Evolutionary conservation across 805 yeast species (phyloP).

Genomic region (Kazachstania africana): DNA sequence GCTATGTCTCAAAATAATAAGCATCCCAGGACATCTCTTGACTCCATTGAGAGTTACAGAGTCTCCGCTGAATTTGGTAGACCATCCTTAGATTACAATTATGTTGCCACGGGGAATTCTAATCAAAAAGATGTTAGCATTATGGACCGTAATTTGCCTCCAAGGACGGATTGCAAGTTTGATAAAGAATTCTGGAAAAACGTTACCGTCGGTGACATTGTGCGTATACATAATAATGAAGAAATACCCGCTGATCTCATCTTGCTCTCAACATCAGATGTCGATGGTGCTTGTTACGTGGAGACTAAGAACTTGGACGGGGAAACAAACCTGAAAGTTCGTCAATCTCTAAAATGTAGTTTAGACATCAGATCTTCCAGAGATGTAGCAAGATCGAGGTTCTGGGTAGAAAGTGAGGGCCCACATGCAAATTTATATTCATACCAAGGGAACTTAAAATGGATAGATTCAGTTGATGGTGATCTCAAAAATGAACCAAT

Average conservation of each 20-base stretch:
- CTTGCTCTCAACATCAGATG: slow-evolving; percentile 52
- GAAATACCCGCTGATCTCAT: slow-evolving; percentile 72
- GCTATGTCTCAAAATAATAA: slow-evolving; percentile 17
- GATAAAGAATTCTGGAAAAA: slow-evolving; percentile 46
- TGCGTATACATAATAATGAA: slow-evolving; percentile 60
- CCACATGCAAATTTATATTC: slow-evolving; percentile 71
- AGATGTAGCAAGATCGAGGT: slow-evolving; percentile 40
- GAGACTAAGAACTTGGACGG: slow-evolving; percentile 81
- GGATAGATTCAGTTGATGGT: slow-evolving; percentile 27
- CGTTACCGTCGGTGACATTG: slow-evolving; percentile 60
- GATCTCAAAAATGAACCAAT: slow-evolving; percentile 43
- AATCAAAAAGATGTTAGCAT: slow-evolving; percentile 49
- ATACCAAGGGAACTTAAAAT: slow-evolving; percentile 61
- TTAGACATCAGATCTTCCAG: slow-evolving; percentile 36
- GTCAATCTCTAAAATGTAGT: slow-evolving; percentile 58
- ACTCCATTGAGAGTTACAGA: slow-evolving; percentile 22
- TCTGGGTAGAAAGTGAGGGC: slow-evolving; percentile 72
- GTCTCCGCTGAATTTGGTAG: slow-evolving; percentile 27
- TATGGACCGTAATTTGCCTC: slow-evolving; percentile 43
- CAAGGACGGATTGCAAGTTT: slow-evolving; percentile 25
- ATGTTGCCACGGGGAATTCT: slow-evolving; percentile 46
- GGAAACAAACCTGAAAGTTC: slow-evolving; percentile 65
- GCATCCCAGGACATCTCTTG: slow-evolving; percentile 30
- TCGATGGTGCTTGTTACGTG: slow-evolving; percentile 59
- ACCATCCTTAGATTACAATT: slow-evolving; percentile 28